phyloP scores from a whole-genome alignment of 345 rosid genomes.

The Brassica incana region DNA sequence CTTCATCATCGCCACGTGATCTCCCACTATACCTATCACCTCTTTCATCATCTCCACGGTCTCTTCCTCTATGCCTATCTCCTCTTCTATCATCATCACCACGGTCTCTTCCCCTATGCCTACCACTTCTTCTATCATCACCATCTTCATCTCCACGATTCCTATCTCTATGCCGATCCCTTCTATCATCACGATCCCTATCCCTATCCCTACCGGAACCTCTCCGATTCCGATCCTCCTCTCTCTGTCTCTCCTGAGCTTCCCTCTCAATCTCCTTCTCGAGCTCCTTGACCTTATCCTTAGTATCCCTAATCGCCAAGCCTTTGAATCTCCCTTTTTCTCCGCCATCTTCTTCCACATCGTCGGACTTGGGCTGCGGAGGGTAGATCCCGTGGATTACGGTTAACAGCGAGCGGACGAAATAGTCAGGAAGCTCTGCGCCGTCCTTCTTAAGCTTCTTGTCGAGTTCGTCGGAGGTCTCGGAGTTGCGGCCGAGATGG shows the following conservation, averaged over 20 bases:
- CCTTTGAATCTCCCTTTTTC: conserved; percentile 51
- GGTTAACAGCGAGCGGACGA: conserved; percentile 70
- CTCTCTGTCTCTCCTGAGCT: conserved; percentile 41
- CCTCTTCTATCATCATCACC: conserved; percentile 11
- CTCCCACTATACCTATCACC: conserved; percentile 34
- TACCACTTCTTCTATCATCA: conserved; percentile 23
- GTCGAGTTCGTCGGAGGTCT: conserved; percentile 72
- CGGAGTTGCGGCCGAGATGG: conserved; percentile 54
- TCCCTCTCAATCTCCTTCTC: conserved; percentile 65
- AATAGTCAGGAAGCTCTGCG: conserved; percentile 89
- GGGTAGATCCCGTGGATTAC: conserved; percentile 88
- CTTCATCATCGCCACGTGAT: conserved; percentile 20
- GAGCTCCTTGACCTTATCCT: conserved; percentile 68
- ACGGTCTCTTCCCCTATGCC: conserved; percentile 25
- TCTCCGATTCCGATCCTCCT: conserved; percentile 30
- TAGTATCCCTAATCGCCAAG: conserved; percentile 63
- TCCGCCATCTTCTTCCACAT: conserved; percentile 34
- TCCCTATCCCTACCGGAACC: conserved; percentile 28
- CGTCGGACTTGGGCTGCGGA: conserved; percentile 46
- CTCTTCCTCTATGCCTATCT: conserved; percentile 14
- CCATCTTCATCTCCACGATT: conserved; percentile 32
- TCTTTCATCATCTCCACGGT: conserved; percentile 14
- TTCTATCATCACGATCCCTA: conserved; percentile 14
- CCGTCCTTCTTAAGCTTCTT: conserved; percentile 66
- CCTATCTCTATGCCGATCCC: conserved; percentile 39